Evolutionary conservation across 1,139 yeast species (phyloP), one percentile per base, ranked within the genome.

Genomic region (Scheffersomyces quercinus): DNA sequence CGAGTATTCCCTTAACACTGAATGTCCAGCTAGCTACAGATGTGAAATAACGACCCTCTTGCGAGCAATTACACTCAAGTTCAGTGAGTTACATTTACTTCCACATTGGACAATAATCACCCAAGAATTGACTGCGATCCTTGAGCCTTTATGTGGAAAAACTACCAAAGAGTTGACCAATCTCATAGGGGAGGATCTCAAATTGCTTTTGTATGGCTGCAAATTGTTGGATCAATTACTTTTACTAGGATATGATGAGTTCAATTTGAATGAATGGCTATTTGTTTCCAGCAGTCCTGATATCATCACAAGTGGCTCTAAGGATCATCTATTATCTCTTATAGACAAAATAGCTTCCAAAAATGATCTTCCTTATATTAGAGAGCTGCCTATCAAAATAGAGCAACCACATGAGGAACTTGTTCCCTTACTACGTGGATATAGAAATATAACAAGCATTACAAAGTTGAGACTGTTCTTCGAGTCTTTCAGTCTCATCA

Each of bases 261-360:
- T 93, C 63, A 85, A 83, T 55, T 64, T 86, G 52, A 75, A 80
- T 52, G 93, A 88, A 55, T 93, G 98, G 98, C 69, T 91, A 1
- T 93, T 89, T 61, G 78, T 91, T 11, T 77, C 85, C 29, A 88
- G 86, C 52, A 82, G 80, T 20, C 77, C 85, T 32, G 90, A 85
- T 50, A 82, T 88, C 8, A 73, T 82, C 29, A 12, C 35, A 31
- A 77, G 75, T 52, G 65, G 72, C 8, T 55, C 53, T 5, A 64
- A 75, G 48, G 56, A 56, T 10, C 54, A 60, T 20, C 51, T 69
- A 37, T 59, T 70, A 40, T 67, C 84, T 0, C 53, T 80, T 15
- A 65, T 79, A 30, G 87, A 82, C 52, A 69, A 68, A 49, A 73
- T 82, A 9, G 66, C 82, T 2, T 58, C 60, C 20, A 64, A 67